Base-by-base conservation (phyloP, 140 eudicot species). In the Erigeron philadelphicus region DNA sequence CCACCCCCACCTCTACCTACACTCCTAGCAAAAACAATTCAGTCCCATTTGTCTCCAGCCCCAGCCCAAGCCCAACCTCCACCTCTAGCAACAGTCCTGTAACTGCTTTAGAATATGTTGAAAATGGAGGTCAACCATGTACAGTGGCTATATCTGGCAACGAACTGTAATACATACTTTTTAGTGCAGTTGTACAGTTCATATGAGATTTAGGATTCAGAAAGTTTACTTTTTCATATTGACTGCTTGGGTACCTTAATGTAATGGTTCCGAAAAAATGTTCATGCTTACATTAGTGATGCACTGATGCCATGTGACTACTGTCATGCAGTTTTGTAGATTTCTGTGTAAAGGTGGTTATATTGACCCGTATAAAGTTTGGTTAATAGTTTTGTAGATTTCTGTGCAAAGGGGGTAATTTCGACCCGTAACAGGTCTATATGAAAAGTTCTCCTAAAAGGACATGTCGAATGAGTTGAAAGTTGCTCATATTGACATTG, bases 51-150 rank as follows among this genome's bases (percentile, higher is more conserved):
- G 21, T 15, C 41, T 2, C 38, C 38, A 31, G 5, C 38, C 17
- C 76, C 0, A 17, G 49, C 47, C 71, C 43, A 3, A 63, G 31
- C 38, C 38, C 2, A 18, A 7, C 2, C 16, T 72, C 64, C 4
- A 12, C 21, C 57, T 10, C 23, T 7, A 45, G 19, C 48, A n/a
- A 66, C 10, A 12, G 80, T 40, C 64, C 76, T 0, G 84, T 68
- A 17, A 10, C n/a, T 4, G 78, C 72, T 69, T 50, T 72, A 61
- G 83, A 75, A 45, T 64, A 75, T 41, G 84, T 83, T 25, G 93
- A 81, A 64, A 80, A 75, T 62, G 84, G 80, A 61, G 85, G 77
- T 17, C 15, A 64, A 52, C 70, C 73, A 7, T 64, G 70, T 64
- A 47, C 67, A 66, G 75, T 67, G 62, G 76, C 18, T 17, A 10